phyloP scores from a whole-genome alignment of 1,284 basidiomycete genomes.

The Pseudozyma sp. region DNA sequence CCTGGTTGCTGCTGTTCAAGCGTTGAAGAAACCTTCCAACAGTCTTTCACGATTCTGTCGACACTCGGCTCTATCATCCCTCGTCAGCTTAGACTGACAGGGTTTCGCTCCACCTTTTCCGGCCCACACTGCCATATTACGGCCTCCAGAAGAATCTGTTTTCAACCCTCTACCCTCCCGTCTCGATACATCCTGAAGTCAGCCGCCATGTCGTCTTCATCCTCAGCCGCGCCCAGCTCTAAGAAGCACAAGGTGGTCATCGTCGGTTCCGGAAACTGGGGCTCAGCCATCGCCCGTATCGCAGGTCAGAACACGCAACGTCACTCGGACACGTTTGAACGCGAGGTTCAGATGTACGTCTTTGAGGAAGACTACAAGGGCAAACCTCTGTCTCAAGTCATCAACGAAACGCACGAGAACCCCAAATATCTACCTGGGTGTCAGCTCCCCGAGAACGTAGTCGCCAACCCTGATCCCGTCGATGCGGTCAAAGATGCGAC shows the following conservation, averaged over 20 bases:
- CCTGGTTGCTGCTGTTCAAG: too few relatives aligned
- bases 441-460: constrained; percentile 72
- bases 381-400: constrained; percentile 72
- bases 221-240: constrained; percentile 20
- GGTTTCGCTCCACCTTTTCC: constrained; percentile 17
- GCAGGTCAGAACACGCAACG: constrained; percentile 71
- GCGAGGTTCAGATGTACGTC: constrained; percentile 64
- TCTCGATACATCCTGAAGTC: constrained; percentile 1
- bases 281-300: constrained; percentile 74
- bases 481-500: constrained; percentile 73
- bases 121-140: neutral
- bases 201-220: constrained; percentile 30
- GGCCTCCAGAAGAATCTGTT: neutral
- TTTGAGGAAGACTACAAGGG: constrained; percentile 70
- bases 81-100: constrained; percentile 41
- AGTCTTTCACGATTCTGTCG: constrained; percentile 34
- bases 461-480: constrained; percentile 72
- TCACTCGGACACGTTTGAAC: constrained; percentile 68
- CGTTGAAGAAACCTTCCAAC: too few relatives aligned
- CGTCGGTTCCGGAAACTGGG: constrained; percentile 72
- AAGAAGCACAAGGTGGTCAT: constrained; percentile 73
- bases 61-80: constrained; percentile 19
- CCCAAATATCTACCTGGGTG: constrained; percentile 73
- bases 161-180: constrained; percentile 13
- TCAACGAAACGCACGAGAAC: constrained; percentile 74